Evolutionary conservation across 2,329 filamentous ascomycete genomes (phyloP).

Genomic region (Clarireedia monteithiana): DNA sequence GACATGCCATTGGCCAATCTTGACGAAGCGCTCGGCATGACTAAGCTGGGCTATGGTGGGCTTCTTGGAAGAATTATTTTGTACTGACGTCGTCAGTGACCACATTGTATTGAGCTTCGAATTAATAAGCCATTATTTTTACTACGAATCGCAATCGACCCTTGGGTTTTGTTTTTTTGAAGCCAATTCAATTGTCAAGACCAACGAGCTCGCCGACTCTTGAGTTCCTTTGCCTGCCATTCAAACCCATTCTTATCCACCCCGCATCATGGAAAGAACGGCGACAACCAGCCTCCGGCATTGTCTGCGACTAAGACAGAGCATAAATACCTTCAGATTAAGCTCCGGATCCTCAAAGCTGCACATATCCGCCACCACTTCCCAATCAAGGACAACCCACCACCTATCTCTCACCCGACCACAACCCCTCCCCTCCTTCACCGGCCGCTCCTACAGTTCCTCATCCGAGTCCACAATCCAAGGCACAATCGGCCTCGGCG

Average conservation of each 20-base stretch:
- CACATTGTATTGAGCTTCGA: no score
- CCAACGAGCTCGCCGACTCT: no score
- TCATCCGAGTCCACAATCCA: not conserved
- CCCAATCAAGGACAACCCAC: not conserved
- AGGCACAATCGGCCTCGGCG: not conserved
- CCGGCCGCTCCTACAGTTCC: not conserved
- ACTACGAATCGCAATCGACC: no score
- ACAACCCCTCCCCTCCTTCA: not conserved
- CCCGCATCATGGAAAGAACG: slow-evolving; percentile 4
- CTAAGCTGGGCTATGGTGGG: no score
- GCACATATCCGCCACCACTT: not conserved
- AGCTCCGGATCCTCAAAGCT: not conserved
- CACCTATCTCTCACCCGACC: not conserved
- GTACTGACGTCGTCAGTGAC: no score
- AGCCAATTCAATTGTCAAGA: no score
- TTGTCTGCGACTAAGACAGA: not conserved
- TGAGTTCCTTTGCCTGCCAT: no score
- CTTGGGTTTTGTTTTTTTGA: no score
- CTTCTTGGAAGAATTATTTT: no score
- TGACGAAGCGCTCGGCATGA: no score
- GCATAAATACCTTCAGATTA: not conserved
- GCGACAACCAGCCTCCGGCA: not conserved
- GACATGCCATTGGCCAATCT: no score
- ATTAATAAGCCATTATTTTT: no score
- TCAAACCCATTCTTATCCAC: not conserved